These are phyloP conservation scores for Calonectria honghensis DNA, from an alignment of 2,329 filamentous ascomycete genomes.

Conservation along the genomic window DNA sequence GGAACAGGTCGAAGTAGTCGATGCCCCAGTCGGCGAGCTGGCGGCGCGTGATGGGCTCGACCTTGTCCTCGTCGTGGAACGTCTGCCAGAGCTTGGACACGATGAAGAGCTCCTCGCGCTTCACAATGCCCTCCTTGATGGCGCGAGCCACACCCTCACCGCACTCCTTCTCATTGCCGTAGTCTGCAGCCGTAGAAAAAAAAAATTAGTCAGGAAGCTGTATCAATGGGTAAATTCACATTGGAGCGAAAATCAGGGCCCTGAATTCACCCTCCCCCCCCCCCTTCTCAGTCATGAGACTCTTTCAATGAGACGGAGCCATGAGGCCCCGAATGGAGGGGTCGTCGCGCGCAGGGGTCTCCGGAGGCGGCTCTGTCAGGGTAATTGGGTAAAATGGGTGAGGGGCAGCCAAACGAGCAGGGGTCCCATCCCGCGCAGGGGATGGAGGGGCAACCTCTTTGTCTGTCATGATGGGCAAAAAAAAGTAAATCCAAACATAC, in stretches of 20 bases:
- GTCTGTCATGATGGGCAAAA: slow-evolving; percentile 20
- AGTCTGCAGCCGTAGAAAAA: slow-evolving; percentile 73
- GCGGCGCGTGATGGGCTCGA: slow-evolving; percentile 84
- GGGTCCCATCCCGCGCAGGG: neutral
- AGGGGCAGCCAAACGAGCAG: slow-evolving; percentile 34
- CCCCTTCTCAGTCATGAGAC: neutral
- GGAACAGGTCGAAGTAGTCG: slow-evolving; percentile 93
- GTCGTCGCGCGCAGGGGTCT: slow-evolving; percentile 49
- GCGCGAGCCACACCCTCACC: slow-evolving; percentile 86
- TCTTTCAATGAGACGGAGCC: neutral
- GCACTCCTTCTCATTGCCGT: slow-evolving; percentile 87
- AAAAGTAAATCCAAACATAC: slow-evolving; percentile 63
- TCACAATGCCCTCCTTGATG: slow-evolving; percentile 87
- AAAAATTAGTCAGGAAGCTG: neutral
- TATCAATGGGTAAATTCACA: neutral
- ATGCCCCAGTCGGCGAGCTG: slow-evolving; percentile 89
- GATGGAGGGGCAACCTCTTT: slow-evolving; percentile 25
- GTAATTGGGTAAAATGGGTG: slow-evolving; percentile 46
- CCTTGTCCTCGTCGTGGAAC: slow-evolving; percentile 87
- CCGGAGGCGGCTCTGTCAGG: slow-evolving; percentile 52
- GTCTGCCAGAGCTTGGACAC: slow-evolving; percentile 96
- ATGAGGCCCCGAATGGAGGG: slow-evolving; percentile 43
- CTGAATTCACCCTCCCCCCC: neutral
- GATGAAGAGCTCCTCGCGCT: slow-evolving; percentile 91
- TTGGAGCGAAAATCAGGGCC: neutral